Evolutionary conservation across 129 eudicot species (phyloP), one percentile per base, ranked within the genome.

Genomic region (Chrysanthemum seticuspe): DNA sequence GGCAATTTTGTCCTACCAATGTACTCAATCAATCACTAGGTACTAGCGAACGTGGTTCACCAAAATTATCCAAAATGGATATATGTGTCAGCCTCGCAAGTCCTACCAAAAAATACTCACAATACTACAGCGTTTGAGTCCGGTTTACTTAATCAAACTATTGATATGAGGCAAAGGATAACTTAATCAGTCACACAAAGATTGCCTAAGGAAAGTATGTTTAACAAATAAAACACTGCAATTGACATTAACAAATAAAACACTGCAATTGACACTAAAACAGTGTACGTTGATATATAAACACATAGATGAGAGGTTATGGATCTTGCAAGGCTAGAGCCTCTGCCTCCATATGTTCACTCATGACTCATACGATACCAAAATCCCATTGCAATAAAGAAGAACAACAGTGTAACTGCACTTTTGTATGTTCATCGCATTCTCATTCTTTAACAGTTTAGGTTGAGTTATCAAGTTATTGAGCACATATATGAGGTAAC

Each of bases 1-100:
- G 63, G 23, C 19, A 44, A 63, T 14, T 51, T 74, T 62, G 62
- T 74, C 10, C 25, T 8, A 44, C 47, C 23, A 29, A 8, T 74
- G 71, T 74, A 62, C 62, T 5, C 18, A 47, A 27, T 27, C 31
- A 27, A 27, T 27, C 31, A 27, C 31, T 27, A 27, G 31, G 2
- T 27, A 27, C 31, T 27, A 27, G 3, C 31, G 31, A 27, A 27
- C 31, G 31, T 3, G 31, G 31, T 3, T 27, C 31, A 27, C 31
- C 31, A 27, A 27, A 27, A 27, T 67, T 12, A 67, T 48, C 45
- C 16, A 12, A 49, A 21, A 21, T 48, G 13, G 18, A 27, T 50
- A 21, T 40, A 49, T 67, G 23, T 25, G 29, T 27, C 61, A 68
- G 4, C 16, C 25, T 25, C 49, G 16, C 25, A 31, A 48, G 44